Base-by-base conservation (phyloP, 1,284 basidiomycete genomes). In the Ceratorhiza oryzae-sativae region DNA sequence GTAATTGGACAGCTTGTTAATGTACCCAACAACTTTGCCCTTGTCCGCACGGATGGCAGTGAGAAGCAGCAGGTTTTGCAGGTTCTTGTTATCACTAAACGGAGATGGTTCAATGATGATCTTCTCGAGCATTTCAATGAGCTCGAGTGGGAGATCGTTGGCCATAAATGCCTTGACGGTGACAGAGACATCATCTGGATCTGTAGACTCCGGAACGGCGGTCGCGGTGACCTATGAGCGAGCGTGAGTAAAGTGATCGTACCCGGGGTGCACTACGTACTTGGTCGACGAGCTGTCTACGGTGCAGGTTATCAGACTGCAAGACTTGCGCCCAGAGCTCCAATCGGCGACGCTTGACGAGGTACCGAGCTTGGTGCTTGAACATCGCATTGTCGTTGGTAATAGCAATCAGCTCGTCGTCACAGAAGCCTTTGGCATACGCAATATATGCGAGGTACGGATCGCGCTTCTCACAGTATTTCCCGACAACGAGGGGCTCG, bases 311-410 rank as follows among this genome's bases (percentile, higher is more conserved):
- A 77, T 97, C 95, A 8, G 89, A 86, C 27, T 88, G 85, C 71
- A 99, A 90, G 48, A 99, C 97, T 82, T 98, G 94, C 1, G 91
- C 90, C 97, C 97, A 99, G 55, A 99, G 89, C 76, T 99, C 97
- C 27, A 94, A 89, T 76, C 96, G 91, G 75, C 97, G 93, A 76
- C 97, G 90, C 84, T 97, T 98, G 79, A 98, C 94, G 74, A 99
- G 89, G 83, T 99, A 99, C 46, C 97, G 90, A 68, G 97, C 94
- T 82, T 99, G 97, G 80, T 99, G 97, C 84, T 99, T 99, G 88
- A 97, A 99, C 97, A 99, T 99, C 39, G 95, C 92, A 84, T 99
- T 99, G 77, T 98, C 97, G 80, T 99, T 99, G 71, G 97, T 99
- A 81, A 99, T 97, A 39, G 88, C 82, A 80, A 99, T 95, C 76